Evolutionary conservation across 495 filamentous ascomycete species (phyloP).

Genomic region (Neurospora sp.): DNA sequence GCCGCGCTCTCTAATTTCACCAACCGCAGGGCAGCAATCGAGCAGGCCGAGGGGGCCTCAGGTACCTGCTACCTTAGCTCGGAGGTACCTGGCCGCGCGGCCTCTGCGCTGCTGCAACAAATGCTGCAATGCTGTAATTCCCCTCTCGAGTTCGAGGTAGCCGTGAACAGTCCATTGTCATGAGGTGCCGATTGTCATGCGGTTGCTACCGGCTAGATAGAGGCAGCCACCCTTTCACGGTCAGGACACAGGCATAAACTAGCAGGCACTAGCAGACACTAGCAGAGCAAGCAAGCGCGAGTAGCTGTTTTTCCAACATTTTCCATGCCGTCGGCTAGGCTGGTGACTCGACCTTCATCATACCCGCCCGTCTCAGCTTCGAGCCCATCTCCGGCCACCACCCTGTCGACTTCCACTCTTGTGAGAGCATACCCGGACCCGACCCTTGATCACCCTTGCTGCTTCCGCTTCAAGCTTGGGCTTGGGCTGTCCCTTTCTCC

Average conservation of each 20-base stretch:
- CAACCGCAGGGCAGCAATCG: not conserved
- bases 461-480: not conserved
- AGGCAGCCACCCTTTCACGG: not conserved
- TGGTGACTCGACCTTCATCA: not conserved
- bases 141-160: not conserved
- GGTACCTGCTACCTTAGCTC: not conserved
- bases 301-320: conserved; percentile 18
- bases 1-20: not conserved
- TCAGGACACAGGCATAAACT: not conserved
- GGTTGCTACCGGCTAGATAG: not conserved
- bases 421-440: not conserved
- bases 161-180: not conserved
- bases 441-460: not conserved
- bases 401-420: conserved; percentile 9
- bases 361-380: not conserved
- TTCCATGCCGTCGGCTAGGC: conserved; percentile 11
- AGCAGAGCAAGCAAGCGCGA: not conserved
- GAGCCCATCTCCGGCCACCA: conserved; percentile 10
- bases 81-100: not conserved
- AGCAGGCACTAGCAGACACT: not conserved
- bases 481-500: not conserved
- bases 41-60: not conserved
- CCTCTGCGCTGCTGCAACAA: not conserved
- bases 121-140: not conserved
- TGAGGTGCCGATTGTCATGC: not conserved